These are phyloP conservation scores for Pseudogymnoascus sp. DNA, from an alignment of 2,329 filamentous ascomycete genomes.

Conservation along the genomic window DNA sequence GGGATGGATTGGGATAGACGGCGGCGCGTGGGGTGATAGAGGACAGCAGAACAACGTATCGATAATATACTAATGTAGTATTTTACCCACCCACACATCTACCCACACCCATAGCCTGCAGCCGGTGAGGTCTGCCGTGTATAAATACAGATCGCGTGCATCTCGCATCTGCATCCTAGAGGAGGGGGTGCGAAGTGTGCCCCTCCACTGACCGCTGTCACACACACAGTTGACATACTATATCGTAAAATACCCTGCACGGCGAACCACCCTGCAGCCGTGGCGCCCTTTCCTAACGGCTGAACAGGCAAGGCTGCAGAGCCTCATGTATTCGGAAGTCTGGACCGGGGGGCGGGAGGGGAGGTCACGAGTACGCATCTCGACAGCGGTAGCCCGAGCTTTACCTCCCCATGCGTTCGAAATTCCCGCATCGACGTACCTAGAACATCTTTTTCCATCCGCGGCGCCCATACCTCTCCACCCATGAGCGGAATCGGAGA, in stretches of 20 bases:
- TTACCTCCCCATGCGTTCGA: no score
- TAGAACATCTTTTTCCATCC: no score
- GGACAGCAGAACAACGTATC: background rate
- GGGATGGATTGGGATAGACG: background rate
- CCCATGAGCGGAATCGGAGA: no score
- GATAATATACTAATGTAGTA: background rate
- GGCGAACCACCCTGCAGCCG: background rate
- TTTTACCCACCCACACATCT: background rate
- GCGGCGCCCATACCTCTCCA: no score
- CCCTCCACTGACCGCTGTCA: background rate
- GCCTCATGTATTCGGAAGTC: background rate
- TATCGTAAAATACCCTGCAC: background rate
- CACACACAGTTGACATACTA: no score
- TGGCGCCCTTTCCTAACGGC: background rate
- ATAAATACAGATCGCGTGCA: background rate
- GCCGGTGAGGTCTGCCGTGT: background rate
- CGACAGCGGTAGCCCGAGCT: no score
- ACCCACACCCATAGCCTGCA: background rate
- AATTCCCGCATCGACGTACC: no score
- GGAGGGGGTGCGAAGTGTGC: background rate
- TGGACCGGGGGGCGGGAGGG: no score
- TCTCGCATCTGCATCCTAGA: background rate
- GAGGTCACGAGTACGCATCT: no score
- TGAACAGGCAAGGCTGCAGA: background rate
- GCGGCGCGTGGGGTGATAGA: background rate